Conservation (phyloP, 2,329 filamentous ascomycete genomes). For the Metarhizium humberi region DNA sequence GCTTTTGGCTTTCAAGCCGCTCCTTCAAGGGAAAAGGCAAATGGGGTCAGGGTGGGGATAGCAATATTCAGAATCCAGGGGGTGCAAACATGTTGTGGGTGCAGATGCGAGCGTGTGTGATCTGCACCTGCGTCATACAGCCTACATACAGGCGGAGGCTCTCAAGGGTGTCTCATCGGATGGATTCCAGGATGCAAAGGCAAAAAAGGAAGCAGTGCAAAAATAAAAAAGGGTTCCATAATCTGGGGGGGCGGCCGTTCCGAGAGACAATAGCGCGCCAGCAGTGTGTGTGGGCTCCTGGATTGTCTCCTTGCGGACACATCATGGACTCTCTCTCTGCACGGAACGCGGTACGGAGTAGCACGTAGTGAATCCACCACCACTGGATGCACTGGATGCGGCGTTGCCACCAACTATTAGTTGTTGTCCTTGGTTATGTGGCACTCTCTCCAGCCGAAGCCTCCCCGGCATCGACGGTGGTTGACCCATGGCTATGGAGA, state of each 20-base stretch:
- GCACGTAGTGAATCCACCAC: neutral
- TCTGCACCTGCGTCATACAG: constrained; percentile 8
- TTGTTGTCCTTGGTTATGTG: neutral
- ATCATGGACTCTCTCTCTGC: neutral
- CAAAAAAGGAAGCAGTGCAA: neutral
- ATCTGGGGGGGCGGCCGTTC: constrained; percentile 10
- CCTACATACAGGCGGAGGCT: constrained; percentile 13
- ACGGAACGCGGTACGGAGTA: too few relatives aligned
- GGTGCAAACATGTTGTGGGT: neutral
- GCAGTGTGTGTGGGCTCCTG: constrained; percentile 1
- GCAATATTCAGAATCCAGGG: neutral
- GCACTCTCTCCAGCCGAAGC: neutral
- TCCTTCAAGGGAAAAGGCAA: neutral
- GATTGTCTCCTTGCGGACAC: neutral
- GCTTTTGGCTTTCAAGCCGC: too few relatives aligned
- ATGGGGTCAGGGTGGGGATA: neutral
- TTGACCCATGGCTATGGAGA: neutral
- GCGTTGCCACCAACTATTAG: neutral
- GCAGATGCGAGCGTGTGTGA: constrained; percentile 1
- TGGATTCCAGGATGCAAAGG: constrained; percentile 16
- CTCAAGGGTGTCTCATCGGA: constrained; percentile 25
- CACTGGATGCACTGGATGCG: neutral
- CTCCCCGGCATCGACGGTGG: neutral
- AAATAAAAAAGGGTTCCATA: constrained; percentile 7
- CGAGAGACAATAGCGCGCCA: constrained; percentile 14